A percentile compares a stretch with the other conserved stretches of the same genome.
Conservation (phyloP, 2,329 filamentous ascomycete genomes). For the Pseudogymnoascus sp. region DNA sequence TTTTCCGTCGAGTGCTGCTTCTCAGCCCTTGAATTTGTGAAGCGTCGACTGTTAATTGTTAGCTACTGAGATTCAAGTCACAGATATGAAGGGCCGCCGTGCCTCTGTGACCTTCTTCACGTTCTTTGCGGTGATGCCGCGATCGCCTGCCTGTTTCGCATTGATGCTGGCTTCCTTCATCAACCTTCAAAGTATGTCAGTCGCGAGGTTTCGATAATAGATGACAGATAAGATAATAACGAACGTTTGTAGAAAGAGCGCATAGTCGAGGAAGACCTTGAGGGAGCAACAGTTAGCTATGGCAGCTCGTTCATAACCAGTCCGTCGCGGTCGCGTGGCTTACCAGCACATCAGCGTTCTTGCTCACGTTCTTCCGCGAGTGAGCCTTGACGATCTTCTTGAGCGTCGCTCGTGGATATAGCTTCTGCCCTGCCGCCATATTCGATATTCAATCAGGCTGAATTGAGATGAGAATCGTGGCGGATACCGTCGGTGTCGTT, state of each 20-base stretch:
- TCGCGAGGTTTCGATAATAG: not conserved
- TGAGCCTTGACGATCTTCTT: slow-evolving; percentile 89
- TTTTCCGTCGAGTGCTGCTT: not conserved
- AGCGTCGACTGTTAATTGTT: slow-evolving; percentile 18
- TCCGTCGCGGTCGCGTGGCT: slow-evolving; percentile 23
- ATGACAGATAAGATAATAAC: slow-evolving; percentile 17
- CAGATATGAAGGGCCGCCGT: slow-evolving; percentile 25
- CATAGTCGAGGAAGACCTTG: slow-evolving; percentile 80
- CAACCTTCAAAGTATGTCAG: slow-evolving; percentile 40
- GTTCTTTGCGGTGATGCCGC: slow-evolving; percentile 63
- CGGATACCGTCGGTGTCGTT: not conserved
- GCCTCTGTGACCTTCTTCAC: slow-evolving; percentile 72
- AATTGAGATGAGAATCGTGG: not conserved
- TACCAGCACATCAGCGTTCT: slow-evolving; percentile 80
- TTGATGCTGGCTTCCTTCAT: slow-evolving; percentile 73
- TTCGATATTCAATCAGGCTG: slow-evolving; percentile 21
- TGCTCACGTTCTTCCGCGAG: slow-evolving; percentile 69
- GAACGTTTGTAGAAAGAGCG: slow-evolving; percentile 66
- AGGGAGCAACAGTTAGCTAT: slow-evolving; percentile 6
- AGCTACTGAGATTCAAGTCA: not conserved
- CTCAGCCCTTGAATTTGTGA: slow-evolving; percentile 26
- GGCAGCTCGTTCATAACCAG: not conserved
- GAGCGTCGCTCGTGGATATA: slow-evolving; percentile 75
- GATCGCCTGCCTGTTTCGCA: slow-evolving; percentile 65
- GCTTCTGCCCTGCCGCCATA: slow-evolving; percentile 49